Evolutionary conservation across 2,329 filamentous ascomycete genomes (phyloP), one percentile per base, ranked within the genome.

Genomic region (Cladosporium velox): DNA sequence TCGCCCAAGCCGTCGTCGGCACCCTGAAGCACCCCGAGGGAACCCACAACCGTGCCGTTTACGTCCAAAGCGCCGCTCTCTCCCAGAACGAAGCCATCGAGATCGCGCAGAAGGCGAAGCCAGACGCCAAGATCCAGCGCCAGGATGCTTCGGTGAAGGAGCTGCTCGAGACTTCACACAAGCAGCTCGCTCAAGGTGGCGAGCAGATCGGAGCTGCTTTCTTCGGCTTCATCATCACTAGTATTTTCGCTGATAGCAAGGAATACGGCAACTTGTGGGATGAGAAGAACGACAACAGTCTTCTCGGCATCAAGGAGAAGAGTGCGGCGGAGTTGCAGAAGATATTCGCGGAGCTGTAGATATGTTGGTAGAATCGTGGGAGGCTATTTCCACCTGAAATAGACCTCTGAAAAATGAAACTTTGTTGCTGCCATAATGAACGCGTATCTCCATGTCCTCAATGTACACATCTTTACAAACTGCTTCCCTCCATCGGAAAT

Each of bases 31-130:
- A 79, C 35, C 74, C 72, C 3, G 73, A 72, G 7, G 70, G 77
- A 67, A 79, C 78, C 0, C 72, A 69, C 44, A 77, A 80, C 64
- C 74, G 76, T 21, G 66, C 72, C 26, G 72, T 81, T 10, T 77
- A 78, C 57, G 67, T 80, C 15, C 77, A 80, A 28, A 74, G 71
- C 52, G 69, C 73, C 8, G 67, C 71, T 0, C 59, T 77, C 2
- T 77, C 78, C 14, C 77, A 80, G 70, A 79, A 80, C 54, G 66
- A 77, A 59, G 61, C 80, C 11, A 67, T 80, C 18, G 71, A 70
- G 28, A 74, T 76, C 11, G 62, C 54, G 3, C 32, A 65, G 11
- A 49, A 65, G 28, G 58, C 32, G n/a, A 65, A 62, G 30, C 57
- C 54, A 30, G 26, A 30, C 21, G 21, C 38, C 21, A 59, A 47